Evolutionary conservation across 306 rosid species (phyloP).

Genomic region (Macrotyloma uniflorum): DNA sequence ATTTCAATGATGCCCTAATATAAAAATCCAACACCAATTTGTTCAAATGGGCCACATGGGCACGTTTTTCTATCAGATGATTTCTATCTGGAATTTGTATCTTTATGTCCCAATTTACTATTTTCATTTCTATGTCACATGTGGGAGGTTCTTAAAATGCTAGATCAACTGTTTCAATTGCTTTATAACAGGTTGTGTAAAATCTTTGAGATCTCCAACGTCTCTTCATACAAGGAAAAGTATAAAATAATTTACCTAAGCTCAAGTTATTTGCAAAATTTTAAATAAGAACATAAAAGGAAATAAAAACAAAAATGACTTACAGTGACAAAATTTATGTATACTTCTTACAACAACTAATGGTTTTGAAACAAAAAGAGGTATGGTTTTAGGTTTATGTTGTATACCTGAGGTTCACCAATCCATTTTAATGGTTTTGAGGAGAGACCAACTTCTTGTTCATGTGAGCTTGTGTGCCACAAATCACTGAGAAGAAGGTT

Average conservation of each 20-base stretch:
- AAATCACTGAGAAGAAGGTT: constrained; percentile 72
- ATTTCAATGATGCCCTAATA: background rate
- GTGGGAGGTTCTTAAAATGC: background rate
- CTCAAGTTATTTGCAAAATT: too few relatives aligned
- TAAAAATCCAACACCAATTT: constrained; percentile 14
- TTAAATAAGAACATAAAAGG: too few relatives aligned
- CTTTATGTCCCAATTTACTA: background rate
- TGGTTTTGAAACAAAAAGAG: too few relatives aligned
- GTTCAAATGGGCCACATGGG: constrained; percentile 16
- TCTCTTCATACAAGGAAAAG: background rate
- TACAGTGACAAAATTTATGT: too few relatives aligned
- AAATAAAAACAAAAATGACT: too few relatives aligned
- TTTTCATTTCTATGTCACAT: background rate
- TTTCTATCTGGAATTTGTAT: background rate
- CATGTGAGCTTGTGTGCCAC: constrained; percentile 65
- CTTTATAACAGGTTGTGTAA: background rate
- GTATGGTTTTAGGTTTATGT: too few relatives aligned
- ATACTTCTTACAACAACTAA: too few relatives aligned
- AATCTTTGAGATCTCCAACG: background rate
- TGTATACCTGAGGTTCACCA: constrained; percentile 79
- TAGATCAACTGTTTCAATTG: background rate
- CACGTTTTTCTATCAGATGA: background rate
- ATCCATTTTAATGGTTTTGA: constrained; percentile 72
- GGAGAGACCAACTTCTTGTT: constrained; percentile 82
- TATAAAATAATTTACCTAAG: too few relatives aligned